Percentiles rank a stretch among this genome's conserved stretches.
Conservation (phyloP, 148 eudicot species). For the Dysphania ambrosioides region DNA sequence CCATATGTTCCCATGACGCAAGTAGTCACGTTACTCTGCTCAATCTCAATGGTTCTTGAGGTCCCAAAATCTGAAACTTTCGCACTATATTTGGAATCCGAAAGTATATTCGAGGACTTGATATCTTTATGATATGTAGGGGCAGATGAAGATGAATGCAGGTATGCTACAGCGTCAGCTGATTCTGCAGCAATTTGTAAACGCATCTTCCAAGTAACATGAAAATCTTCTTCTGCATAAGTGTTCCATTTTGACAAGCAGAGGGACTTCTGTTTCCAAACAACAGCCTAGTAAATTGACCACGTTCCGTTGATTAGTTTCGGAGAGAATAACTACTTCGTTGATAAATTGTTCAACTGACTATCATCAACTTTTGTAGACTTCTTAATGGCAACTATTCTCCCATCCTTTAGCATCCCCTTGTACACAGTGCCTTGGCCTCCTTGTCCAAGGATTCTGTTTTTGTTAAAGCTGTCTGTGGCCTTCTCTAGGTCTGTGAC, state of each 20-base stretch:
- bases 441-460: neutral
- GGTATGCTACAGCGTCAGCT: neutral
- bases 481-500: neutral
- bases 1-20: constrained; percentile 31
- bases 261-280: neutral
- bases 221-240: neutral
- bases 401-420: constrained; percentile 27
- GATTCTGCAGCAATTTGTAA: neutral
- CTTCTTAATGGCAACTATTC: constrained; percentile 28
- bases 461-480: neutral
- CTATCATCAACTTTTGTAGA: constrained; percentile 22
- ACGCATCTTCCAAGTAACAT: neutral
- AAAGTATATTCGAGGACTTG: neutral
- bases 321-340: constrained; percentile 27
- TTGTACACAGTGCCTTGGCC: neutral
- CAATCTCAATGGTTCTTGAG: constrained; percentile 1
- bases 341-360: constrained; percentile 31
- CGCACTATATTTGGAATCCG: neutral
- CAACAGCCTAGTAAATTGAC: neutral
- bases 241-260: neutral
- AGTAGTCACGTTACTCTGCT: constrained; percentile 34
- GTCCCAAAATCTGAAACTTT: neutral
- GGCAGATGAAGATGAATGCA: neutral
- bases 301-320: neutral
- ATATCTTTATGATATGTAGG: neutral